A percentile compares a stretch with the other conserved stretches of the same genome.
phyloP scores from a whole-genome alignment of 2,329 filamentous ascomycete species.

The Aspergillus sp. region DNA sequence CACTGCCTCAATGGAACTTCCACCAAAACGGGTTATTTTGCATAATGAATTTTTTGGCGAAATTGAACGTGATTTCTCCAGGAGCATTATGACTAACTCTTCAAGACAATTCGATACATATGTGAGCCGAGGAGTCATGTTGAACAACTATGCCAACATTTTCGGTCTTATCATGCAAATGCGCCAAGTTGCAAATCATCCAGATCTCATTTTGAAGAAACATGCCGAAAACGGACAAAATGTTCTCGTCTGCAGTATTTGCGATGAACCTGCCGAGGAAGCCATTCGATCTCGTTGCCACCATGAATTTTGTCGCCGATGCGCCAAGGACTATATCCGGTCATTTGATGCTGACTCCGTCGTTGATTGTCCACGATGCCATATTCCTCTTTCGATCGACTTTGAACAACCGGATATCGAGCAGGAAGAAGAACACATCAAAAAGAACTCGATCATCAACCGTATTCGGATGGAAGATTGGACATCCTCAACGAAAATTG shows the following conservation, averaged over 20 bases:
- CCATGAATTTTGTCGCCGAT: constrained; percentile 85
- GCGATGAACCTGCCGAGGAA: constrained; percentile 93
- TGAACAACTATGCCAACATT: constrained; percentile 98
- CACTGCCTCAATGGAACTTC: constrained; percentile 91
- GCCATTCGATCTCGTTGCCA: constrained; percentile 87
- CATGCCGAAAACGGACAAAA: constrained; percentile 82
- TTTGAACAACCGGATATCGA: constrained; percentile 93
- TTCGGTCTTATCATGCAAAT: constrained; percentile 99
- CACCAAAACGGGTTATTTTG: constrained; percentile 87
- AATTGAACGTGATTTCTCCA: constrained; percentile 91
- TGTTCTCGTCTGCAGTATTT: constrained; percentile 85
- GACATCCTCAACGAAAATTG: constrained; percentile 97
- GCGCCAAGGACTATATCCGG: constrained; percentile 73
- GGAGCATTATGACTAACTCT: constrained; percentile 90
- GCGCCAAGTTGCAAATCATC: constrained; percentile 95
- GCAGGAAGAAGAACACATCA: constrained; percentile 78
- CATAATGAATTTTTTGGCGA: constrained; percentile 96
- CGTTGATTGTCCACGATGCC: constrained; percentile 76
- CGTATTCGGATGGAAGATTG: constrained; percentile 98
- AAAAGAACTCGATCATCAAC: constrained; percentile 97
- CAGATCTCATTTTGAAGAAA: constrained; percentile 88
- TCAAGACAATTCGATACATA: constrained; percentile 91
- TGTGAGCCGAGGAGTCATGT: constrained; percentile 84
- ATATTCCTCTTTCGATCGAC: constrained; percentile 85
- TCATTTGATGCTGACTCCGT: constrained; percentile 62